phyloP scores from a whole-genome alignment of 2,329 filamentous ascomycete genomes.

The Ramularia collo-cygni region DNA sequence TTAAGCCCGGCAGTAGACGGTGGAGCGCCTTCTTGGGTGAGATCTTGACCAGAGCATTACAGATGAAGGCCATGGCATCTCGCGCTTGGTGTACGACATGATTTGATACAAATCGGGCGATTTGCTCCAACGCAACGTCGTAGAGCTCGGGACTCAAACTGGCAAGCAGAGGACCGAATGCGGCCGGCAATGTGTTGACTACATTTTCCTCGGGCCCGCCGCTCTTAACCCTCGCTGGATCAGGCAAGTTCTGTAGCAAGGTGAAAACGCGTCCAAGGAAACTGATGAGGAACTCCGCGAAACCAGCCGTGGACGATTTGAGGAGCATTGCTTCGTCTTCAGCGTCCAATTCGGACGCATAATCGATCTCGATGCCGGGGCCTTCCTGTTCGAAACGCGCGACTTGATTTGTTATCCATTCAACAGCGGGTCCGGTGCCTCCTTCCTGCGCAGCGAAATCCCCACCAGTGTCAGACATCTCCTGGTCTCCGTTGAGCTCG shows the following conservation, averaged over 20 bases:
- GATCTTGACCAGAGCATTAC: constrained; percentile 92
- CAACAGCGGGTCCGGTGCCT: constrained; percentile 60
- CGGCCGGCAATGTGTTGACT: constrained; percentile 88
- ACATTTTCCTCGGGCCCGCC: constrained; percentile 95
- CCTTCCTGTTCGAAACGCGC: constrained; percentile 87
- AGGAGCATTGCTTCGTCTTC: constrained; percentile 82
- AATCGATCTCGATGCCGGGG: constrained; percentile 77
- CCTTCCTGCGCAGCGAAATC: constrained; percentile 14
- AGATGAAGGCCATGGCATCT: constrained; percentile 98
- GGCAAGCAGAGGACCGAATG: constrained; percentile 82
- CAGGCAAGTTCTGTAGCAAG: constrained; percentile 87
- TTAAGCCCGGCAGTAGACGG: constrained; percentile 81
- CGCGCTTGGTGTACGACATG: constrained; percentile 96
- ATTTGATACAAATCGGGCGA: constrained; percentile 82
- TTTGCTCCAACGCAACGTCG: constrained; percentile 83
- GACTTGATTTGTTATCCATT: constrained; percentile 93
- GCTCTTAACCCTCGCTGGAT: constrained; percentile 77
- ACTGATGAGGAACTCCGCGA: constrained; percentile 85
- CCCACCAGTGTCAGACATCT: constrained; percentile 21
- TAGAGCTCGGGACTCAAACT: constrained; percentile 89
- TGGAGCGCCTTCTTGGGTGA: constrained; percentile 90
- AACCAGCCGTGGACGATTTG: constrained; percentile 87
- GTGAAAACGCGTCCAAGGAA: constrained; percentile 94
- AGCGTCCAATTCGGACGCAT: constrained; percentile 71
- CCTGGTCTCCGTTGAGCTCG: constrained; percentile 28